These are phyloP conservation scores for Carex arenaria DNA, from an alignment of 202 grass and related monocot species.

Conservation along the genomic window DNA sequence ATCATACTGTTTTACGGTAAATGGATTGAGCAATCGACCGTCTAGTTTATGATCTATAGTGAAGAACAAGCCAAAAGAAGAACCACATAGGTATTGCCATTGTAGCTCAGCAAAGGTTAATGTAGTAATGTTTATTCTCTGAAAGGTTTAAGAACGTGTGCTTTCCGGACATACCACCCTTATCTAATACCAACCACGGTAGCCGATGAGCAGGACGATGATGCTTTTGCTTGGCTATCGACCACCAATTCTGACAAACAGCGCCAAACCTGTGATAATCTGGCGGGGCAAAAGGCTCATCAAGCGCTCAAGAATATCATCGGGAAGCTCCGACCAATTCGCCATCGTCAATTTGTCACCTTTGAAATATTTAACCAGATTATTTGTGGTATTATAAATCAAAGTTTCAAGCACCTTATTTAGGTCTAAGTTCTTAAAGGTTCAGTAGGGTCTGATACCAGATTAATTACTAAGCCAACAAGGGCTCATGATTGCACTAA, in stretches of 20 bases:
- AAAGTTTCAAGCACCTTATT: too few relatives aligned
- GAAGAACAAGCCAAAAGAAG: constrained; percentile 1
- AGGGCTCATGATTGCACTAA: too few relatives aligned
- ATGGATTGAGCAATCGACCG: neutral
- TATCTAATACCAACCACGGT: neutral
- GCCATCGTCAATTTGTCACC: too few relatives aligned
- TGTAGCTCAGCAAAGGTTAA: neutral
- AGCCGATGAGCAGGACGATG: neutral
- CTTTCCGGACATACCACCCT: neutral
- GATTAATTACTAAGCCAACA: too few relatives aligned
- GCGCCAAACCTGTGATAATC: too few relatives aligned
- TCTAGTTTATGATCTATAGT: neutral
- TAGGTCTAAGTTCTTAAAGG: too few relatives aligned
- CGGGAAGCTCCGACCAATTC: too few relatives aligned
- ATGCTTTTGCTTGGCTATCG: neutral
- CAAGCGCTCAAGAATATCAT: too few relatives aligned
- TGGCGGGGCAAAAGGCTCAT: too few relatives aligned
- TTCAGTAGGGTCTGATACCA: too few relatives aligned
- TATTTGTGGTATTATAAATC: too few relatives aligned
- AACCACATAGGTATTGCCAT: neutral
- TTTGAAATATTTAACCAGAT: too few relatives aligned
- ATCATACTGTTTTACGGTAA: neutral
- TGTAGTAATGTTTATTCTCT: constrained; percentile 3
- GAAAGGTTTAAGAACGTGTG: neutral
- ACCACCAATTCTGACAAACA: neutral